These are phyloP conservation scores for Penicillium desertorum DNA, from an alignment of 495 filamentous ascomycete species.

Conservation along the genomic window DNA sequence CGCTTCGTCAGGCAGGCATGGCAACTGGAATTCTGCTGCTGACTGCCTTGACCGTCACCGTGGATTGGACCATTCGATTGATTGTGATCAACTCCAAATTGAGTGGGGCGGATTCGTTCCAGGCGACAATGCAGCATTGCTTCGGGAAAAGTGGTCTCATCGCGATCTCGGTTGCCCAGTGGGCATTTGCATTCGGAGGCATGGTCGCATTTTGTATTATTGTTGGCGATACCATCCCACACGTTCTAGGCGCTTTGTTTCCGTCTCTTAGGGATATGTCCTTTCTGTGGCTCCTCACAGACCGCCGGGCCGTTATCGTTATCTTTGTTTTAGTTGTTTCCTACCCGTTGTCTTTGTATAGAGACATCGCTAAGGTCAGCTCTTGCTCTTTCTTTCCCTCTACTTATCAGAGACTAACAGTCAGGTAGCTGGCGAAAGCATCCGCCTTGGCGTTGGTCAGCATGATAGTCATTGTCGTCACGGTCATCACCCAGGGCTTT, in stretches of 20 bases:
- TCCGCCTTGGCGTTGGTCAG: conserved; percentile 86
- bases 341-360: conserved; percentile 89
- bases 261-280: conserved; percentile 70
- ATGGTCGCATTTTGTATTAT: conserved; percentile 99
- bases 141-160: conserved; percentile 85
- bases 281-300: conserved; percentile 76
- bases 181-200: conserved; percentile 97
- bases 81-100: conserved; percentile 96
- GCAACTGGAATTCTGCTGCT: conserved; percentile 75
- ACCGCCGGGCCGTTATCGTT: conserved; percentile 80
- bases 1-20: conserved; percentile 86
- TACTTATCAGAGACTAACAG: conserved; percentile 21
- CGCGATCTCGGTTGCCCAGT: conserved; percentile 87
- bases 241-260: conserved; percentile 79
- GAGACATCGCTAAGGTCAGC: conserved; percentile 92
- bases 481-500: conserved; percentile 83
- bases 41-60: conserved; percentile 72
- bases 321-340: conserved; percentile 81
- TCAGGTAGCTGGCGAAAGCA: conserved; percentile 81
- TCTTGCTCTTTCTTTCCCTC: conserved; percentile 1
- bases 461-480: conserved; percentile 85
- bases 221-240: conserved; percentile 91
- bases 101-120: conserved; percentile 87
- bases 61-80: conserved; percentile 94
- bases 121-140: conserved; percentile 91